Conservation (phyloP, 2,329 filamentous ascomycete genomes). For the Knoxdaviesia proteae region DNA sequence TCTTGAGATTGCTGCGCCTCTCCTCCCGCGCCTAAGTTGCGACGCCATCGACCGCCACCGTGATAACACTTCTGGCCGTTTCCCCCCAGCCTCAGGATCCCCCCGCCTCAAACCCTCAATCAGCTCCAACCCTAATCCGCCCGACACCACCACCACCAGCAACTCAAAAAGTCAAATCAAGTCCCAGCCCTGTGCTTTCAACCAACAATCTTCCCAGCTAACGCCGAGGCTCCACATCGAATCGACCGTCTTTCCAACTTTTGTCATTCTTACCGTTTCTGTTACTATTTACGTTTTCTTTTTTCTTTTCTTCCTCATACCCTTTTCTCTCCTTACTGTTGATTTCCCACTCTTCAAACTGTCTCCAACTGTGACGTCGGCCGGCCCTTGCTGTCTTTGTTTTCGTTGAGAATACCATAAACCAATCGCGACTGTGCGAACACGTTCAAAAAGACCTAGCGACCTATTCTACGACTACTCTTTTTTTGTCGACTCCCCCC, state of each 20-base stretch:
- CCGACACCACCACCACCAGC: not conserved
- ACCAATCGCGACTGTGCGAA: not conserved
- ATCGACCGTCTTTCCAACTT: not conserved
- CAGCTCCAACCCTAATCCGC: too few species aligned
- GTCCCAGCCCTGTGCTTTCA: not conserved
- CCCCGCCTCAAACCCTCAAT: not conserved
- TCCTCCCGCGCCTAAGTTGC: not conserved
- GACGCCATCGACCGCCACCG: not conserved
- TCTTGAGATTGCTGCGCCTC: not conserved
- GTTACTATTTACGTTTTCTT: not conserved
- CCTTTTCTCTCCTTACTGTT: not conserved
- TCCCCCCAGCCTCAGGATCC: not conserved
- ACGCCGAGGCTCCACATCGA: too few species aligned
- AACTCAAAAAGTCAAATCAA: not conserved
- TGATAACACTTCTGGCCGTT: not conserved
- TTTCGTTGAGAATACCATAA: not conserved
- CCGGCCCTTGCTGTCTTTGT: constrained; percentile 1
- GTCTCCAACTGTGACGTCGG: not conserved
- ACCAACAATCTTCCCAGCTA: not conserved
- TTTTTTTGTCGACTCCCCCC: not conserved
- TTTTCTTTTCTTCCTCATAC: constrained; percentile 4
- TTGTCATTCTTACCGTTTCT: not conserved
- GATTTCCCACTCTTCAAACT: not conserved
- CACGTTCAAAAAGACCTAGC: not conserved
- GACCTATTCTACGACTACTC: not conserved